These are phyloP conservation scores for Rhytidiadelphus loreus DNA, from an alignment of 225 moss, liverwort and hornwort genomes.

Conservation along the genomic window DNA sequence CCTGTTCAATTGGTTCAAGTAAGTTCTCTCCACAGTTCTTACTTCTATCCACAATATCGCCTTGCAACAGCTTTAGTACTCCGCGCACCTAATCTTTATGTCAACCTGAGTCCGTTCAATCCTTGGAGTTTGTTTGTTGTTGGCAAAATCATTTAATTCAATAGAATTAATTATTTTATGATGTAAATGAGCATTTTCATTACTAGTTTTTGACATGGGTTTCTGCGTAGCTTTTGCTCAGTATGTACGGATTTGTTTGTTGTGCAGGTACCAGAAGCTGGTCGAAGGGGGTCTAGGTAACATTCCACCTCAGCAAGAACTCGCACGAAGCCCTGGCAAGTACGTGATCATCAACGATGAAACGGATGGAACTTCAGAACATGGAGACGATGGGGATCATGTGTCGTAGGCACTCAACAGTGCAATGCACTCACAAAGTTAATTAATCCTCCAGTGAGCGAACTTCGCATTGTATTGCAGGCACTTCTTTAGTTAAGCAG, in stretches of 20 bases:
- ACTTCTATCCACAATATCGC: background rate
- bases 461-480: background rate
- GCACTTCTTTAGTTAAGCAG: background rate
- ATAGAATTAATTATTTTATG: background rate
- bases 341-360: slow-evolving; percentile 43
- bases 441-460: background rate
- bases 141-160: background rate
- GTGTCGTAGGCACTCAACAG: slow-evolving; percentile 18
- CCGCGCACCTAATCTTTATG: background rate
- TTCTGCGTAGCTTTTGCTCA: background rate
- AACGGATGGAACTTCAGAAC: slow-evolving; percentile 19
- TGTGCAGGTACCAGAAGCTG: slow-evolving; percentile 68
- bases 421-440: background rate
- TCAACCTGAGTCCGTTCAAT: background rate
- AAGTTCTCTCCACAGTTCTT: slow-evolving; percentile 7
- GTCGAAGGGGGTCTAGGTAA: slow-evolving; percentile 38
- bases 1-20: slow-evolving; percentile 93
- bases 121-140: background rate
- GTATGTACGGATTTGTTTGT: background rate
- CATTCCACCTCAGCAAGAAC: slow-evolving; percentile 19
- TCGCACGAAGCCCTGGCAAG: slow-evolving; percentile 32
- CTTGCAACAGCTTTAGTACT: background rate
- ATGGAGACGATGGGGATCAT: slow-evolving; percentile 37
- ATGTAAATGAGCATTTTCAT: background rate
- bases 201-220: background rate